These are phyloP conservation scores for Globisporangium megalacanthum DNA, from an alignment of 352 stramenopile genomes.

Conservation along the genomic window DNA sequence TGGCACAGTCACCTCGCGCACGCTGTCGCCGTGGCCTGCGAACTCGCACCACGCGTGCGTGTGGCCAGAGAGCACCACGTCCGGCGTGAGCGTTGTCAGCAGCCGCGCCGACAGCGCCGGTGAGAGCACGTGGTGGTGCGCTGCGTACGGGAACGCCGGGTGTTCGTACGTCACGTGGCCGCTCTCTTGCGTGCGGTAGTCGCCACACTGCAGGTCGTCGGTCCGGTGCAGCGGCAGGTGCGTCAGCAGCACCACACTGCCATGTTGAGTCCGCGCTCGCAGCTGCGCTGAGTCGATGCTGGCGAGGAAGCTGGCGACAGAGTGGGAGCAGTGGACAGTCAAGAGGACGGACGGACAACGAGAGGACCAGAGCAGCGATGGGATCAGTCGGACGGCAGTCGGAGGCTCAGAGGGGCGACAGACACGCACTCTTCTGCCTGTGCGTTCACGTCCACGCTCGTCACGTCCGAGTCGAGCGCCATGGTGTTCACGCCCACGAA, in stretches of 20 bases:
- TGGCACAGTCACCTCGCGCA: slow-evolving; percentile 58
- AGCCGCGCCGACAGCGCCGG: slow-evolving; percentile 41
- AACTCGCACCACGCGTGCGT: slow-evolving; percentile 70
- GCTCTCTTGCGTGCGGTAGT: slow-evolving; percentile 31
- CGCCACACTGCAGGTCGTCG: slow-evolving; percentile 54
- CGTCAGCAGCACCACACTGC: slow-evolving; percentile 45
- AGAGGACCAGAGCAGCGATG: not conserved
- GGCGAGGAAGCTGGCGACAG: slow-evolving; percentile 32
- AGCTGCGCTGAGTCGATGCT: slow-evolving; percentile 28
- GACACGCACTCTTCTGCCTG: slow-evolving; percentile 40
- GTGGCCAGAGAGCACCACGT: slow-evolving; percentile 63
- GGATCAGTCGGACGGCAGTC: too few relatives aligned
- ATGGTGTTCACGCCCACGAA: slow-evolving; percentile 78
- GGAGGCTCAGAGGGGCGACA: too few relatives aligned
- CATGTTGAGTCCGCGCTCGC: slow-evolving; percentile 13
- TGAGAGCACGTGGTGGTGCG: slow-evolving; percentile 69
- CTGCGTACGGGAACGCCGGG: slow-evolving; percentile 53
- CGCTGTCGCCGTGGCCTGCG: slow-evolving; percentile 17
- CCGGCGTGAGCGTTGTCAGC: slow-evolving; percentile 37
- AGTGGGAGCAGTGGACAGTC: not conserved
- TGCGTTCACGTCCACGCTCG: slow-evolving; percentile 34
- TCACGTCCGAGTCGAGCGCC: slow-evolving; percentile 61
- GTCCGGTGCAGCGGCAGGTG: slow-evolving; percentile 55
- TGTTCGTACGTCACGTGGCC: slow-evolving; percentile 82
- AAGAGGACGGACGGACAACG: not conserved